Evolutionary conservation across 179 eudicot species (phyloP).

Genomic region (Heliamphora pulchella): DNA sequence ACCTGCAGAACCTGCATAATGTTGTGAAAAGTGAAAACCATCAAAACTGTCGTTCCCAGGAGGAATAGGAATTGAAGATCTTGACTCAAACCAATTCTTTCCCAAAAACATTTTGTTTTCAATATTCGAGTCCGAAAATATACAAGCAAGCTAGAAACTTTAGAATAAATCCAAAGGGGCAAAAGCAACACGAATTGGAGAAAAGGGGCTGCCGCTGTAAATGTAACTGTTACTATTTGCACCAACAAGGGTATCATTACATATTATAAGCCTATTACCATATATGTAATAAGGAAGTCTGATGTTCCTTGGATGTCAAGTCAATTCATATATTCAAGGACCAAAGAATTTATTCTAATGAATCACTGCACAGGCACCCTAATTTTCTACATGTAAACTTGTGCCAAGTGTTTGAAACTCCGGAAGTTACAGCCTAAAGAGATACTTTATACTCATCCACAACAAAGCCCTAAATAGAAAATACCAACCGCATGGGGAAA

Average conservation of each 20-base stretch:
- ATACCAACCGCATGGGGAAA: neutral
- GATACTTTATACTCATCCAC: too few relatives aligned
- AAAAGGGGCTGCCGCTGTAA: too few relatives aligned
- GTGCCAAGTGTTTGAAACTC: neutral
- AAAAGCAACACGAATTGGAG: neutral
- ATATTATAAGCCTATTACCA: neutral
- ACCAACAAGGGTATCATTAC: too few relatives aligned
- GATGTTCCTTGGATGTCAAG: too few relatives aligned
- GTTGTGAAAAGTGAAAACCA: constrained; percentile 7
- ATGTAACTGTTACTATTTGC: too few relatives aligned
- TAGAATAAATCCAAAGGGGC: neutral
- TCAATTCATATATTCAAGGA: too few relatives aligned
- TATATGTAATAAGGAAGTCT: too few relatives aligned
- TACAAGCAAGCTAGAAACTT: neutral
- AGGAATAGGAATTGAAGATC: neutral
- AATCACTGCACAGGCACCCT: neutral
- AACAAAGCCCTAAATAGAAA: too few relatives aligned
- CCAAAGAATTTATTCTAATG: neutral
- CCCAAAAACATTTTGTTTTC: neutral
- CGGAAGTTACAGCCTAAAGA: neutral
- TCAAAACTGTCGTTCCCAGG: neutral
- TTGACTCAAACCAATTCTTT: neutral
- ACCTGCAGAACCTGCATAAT: constrained; percentile 20
- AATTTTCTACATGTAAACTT: neutral
- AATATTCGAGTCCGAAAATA: neutral